Base-by-base conservation (phyloP, 371 early-diverging fungal genomes). In the Lichtheimia corymbifera region DNA sequence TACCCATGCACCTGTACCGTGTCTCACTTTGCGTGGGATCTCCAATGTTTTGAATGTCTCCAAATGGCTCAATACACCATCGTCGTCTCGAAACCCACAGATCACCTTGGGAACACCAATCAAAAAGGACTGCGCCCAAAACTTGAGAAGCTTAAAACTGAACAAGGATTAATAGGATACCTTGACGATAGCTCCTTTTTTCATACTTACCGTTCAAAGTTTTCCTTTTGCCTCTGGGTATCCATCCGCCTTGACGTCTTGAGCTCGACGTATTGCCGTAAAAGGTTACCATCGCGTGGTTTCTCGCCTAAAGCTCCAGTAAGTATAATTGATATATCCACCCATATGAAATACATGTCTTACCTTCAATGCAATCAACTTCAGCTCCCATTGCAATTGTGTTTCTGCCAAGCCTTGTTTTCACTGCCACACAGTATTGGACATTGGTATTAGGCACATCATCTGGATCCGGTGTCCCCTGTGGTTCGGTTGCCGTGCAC, bases 111-210 rank as follows among this genome's bases (percentile, higher is more conserved):
- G 93, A 4, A 95, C 85, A 2, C 96, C 97, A 1, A 93, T 89
- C 4, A 97, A 73, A 72, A 91, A 96, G 4, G 94, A 95, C 72
- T 97, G 96, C 4, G 93, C 91, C 92, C 95, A 97, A 57, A 92
- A 90, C 63, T 91, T 91, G 1, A 95, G 61, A 55, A 97, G 77
- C 68, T 97, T 97, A 71, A 78, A 82, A 30, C 92, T 88, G 72
- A 42, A 28, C 12, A 50, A 27, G 14, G 25, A n/a, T 15, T 13
- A n/a, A 47, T 42, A 24, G 11, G 2, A n/a, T 27, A 35, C 11
- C 6, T 35, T 15, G 18, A 22, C 13, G 5, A 55, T 11, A 18
- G 24, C 22, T 52, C 12, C 18, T 42, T 65, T 35, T 35, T 9
- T n/a, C n/a, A n/a, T 0, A 11, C 11, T 9, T 76, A 88, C 87